Conservation (phyloP, 1,284 basidiomycete species). For the Omphalotus olearius region DNA sequence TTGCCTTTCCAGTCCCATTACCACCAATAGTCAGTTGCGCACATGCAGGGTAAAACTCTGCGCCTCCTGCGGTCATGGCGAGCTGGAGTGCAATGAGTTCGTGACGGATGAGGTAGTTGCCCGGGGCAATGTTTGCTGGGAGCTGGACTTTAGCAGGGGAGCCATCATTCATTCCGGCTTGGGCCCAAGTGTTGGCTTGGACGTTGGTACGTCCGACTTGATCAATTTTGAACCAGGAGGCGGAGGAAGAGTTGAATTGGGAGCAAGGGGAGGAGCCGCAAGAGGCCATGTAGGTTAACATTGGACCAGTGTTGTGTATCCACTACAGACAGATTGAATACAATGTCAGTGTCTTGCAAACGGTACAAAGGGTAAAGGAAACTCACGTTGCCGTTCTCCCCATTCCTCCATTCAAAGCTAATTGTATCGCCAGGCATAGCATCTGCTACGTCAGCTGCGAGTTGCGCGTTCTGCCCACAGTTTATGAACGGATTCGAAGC, state of each 20-base stretch:
- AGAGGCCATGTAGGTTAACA: slow-evolving; percentile 68
- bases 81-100: slow-evolving; percentile 72
- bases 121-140: slow-evolving; percentile 50
- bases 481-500: slow-evolving; percentile 52
- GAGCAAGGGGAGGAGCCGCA: slow-evolving; percentile 56
- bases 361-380: slow-evolving; percentile 6
- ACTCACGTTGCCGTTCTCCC: slow-evolving; percentile 31
- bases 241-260: slow-evolving; percentile 51
- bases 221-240: slow-evolving; percentile 67
- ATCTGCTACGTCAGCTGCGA: slow-evolving; percentile 39
- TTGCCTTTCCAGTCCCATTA: slow-evolving; percentile 39
- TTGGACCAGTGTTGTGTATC: slow-evolving; percentile 68
- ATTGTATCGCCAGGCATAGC: slow-evolving; percentile 48
- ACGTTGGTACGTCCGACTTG: slow-evolving; percentile 30
- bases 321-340: slow-evolving; percentile 37
- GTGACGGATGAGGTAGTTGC: slow-evolving; percentile 67
- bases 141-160: slow-evolving; percentile 43
- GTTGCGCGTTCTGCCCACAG: slow-evolving; percentile 46
- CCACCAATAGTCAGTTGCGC: slow-evolving; percentile 57
- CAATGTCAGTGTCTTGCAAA: neutral
- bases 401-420: slow-evolving; percentile 42
- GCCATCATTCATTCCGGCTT: slow-evolving; percentile 29
- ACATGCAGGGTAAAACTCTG: slow-evolving; percentile 74
- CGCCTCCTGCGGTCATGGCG: slow-evolving; percentile 44
- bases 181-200: slow-evolving; percentile 38